Evolutionary conservation across 2,329 filamentous ascomycete genomes (phyloP), one percentile per base, ranked within the genome.

Genomic region (Dothideomycetes sp.): DNA sequence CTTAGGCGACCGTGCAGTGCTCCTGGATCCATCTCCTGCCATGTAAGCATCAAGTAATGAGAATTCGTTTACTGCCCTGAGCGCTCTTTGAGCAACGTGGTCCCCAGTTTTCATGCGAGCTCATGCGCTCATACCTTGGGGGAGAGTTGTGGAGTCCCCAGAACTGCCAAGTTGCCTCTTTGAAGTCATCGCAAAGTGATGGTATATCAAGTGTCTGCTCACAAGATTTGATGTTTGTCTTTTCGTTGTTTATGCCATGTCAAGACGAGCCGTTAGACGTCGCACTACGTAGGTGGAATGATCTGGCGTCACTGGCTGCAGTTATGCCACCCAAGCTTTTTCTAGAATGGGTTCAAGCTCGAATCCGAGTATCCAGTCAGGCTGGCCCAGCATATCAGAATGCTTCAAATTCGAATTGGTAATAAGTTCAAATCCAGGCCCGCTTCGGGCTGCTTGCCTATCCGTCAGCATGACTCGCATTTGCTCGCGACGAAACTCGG

Each of bases 381-480:
- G 34, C 30, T 13, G 27, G 27, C 33, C 29, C 22, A 15, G 17
- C 29, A 17, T 33, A 40, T 40, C 37, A 19, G 29, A 19, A 13
- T 8, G 37, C 29, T 32, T 25, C 28, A 17, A 40, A 40, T 40
- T 20, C 30, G 37, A 25, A 40, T 40, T 28, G n/a, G 37, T 40
- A 40, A 40, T 7, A 38, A 40, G 37, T 20, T 40, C 33, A 40
- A 40, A n/a, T n/a, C n/a, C n/a, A n/a, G 37, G 37, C 37, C 33
- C 37, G 37, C 28, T 40, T 40, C 36, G 36, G 36, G 28, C 15
- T 25, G n/a, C 16, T 25, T 20, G 13, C 15, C 11, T 16, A 27
- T 27, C 28, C 37, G 29, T 33, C 37, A 25, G n/a, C 19, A 40
- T 28, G 37, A 40, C 35, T 31, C 27, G 35, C 16, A n/a, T 30